A percentile compares a stretch with the other conserved stretches of the same genome.
phyloP scores from a whole-genome alignment of 768 basidiomycete species.

The Dacryopinax primogenitus region DNA sequence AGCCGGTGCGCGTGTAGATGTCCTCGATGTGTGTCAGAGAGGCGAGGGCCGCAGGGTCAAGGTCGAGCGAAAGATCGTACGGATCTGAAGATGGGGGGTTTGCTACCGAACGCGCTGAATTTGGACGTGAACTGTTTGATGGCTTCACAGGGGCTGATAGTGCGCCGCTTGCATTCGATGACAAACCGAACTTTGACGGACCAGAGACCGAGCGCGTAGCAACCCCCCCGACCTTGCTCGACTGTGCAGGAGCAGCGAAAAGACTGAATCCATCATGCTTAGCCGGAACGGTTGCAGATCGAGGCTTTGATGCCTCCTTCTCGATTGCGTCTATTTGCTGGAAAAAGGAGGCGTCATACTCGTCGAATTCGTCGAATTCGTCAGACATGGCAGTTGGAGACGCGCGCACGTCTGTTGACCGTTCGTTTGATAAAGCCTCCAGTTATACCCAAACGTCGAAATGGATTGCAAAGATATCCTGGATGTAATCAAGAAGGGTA shows the following conservation, averaged over 20 bases:
- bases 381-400: constrained; percentile 5
- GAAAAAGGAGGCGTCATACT: constrained; percentile 6
- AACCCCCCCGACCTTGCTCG: neutral
- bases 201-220: neutral
- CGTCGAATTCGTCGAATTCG: constrained; percentile 12
- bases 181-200: neutral
- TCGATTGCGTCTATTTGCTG: constrained; percentile 13
- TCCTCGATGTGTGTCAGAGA: constrained; percentile 19
- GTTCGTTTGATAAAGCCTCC: too few relatives aligned
- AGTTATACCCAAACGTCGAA: neutral
- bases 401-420: too few relatives aligned
- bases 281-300: neutral
- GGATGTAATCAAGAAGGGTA: neutral
- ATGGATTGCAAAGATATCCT: neutral
- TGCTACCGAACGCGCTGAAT: neutral
- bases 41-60: constrained; percentile 17
- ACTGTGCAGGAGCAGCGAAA: neutral
- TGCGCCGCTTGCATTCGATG: neutral
- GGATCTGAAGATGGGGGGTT: neutral
- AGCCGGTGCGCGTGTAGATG: constrained; percentile 3
- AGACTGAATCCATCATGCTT: neutral
- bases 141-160: neutral
- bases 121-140: neutral
- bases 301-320: neutral
- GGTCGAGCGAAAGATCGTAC: constrained; percentile 10